phyloP scores from a whole-genome alignment of 306 rosid genomes.

The Cucurbita ficifolia region DNA sequence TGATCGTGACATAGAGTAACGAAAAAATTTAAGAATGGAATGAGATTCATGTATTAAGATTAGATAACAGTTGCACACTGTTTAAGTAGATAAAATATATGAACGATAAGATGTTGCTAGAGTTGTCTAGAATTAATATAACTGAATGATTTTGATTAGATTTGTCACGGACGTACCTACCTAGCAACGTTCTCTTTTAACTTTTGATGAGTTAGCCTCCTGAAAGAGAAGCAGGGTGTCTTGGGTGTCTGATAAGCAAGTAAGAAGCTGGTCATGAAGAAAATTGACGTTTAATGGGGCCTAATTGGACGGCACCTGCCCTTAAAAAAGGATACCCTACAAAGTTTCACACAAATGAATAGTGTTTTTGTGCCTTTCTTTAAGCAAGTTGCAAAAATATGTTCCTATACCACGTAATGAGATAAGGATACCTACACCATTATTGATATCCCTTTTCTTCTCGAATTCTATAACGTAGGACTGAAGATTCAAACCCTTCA shows the following conservation, averaged over 20 bases:
- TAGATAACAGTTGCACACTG: background rate
- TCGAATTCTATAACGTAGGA: no score
- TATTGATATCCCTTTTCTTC: no score
- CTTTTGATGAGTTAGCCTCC: background rate
- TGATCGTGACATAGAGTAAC: background rate
- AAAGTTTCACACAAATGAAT: background rate
- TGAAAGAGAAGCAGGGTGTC: slow-evolving; percentile 2
- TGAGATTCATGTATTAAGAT: background rate
- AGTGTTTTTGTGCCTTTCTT: background rate
- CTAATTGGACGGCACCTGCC: slow-evolving; percentile 6
- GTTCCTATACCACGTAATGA: background rate
- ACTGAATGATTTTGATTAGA: slow-evolving; percentile 4
- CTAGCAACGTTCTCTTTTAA: background rate
- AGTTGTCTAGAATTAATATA: background rate
- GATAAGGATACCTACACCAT: no score
- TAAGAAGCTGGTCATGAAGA: background rate
- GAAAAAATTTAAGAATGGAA: background rate
- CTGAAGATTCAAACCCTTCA: no score
- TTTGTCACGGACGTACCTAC: background rate
- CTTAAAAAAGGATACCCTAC: slow-evolving; percentile 1
- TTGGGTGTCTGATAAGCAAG: background rate
- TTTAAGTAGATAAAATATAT: background rate
- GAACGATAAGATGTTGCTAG: background rate
- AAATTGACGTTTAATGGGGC: slow-evolving; percentile 2
- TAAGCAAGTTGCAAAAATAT: background rate